phyloP scores from a whole-genome alignment of 257 asterid genomes.

The Thymus mandschuricus region DNA sequence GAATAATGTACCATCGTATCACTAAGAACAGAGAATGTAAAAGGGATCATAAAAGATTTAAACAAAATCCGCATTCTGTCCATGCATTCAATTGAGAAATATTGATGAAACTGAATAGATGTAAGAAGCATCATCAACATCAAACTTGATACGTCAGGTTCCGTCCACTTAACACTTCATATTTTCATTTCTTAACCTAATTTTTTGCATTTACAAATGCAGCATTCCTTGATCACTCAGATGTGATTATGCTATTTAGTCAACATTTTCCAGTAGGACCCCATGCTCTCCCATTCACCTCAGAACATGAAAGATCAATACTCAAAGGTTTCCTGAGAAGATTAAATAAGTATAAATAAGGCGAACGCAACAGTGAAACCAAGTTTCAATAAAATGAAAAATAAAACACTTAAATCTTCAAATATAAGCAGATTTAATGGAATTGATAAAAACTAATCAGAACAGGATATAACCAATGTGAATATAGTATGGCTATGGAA shows the following conservation, averaged over 20 bases:
- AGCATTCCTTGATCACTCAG: not conserved
- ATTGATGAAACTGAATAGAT: constrained; percentile 10
- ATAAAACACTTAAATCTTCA: not conserved
- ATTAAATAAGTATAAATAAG: not conserved
- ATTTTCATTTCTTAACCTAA: constrained; percentile 7
- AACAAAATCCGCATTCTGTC: not conserved
- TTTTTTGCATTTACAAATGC: not conserved
- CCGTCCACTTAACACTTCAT: constrained; percentile 7
- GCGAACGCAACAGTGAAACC: constrained; percentile 13
- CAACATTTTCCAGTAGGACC: constrained; percentile 11
- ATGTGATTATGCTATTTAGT: constrained; percentile 10
- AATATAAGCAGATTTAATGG: not conserved
- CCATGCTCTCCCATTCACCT: constrained; percentile 15
- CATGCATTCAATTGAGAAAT: constrained; percentile 19
- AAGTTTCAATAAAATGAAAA: constrained; percentile 22
- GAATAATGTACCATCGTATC: constrained; percentile 11
- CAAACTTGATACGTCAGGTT: not conserved
- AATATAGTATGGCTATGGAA: too few species aligned
- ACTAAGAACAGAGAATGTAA: constrained; percentile 15
- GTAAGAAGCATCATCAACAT: not conserved
- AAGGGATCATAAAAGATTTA: not conserved
- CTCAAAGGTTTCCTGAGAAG: constrained; percentile 14
- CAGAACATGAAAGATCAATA: constrained; percentile 9
- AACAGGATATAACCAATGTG: too few species aligned
- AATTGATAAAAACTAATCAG: constrained; percentile 14